Evolutionary conservation across 208 protist species (phyloP), one percentile per base, ranked within the genome.

Genomic region (Trypanosoma grayi): DNA sequence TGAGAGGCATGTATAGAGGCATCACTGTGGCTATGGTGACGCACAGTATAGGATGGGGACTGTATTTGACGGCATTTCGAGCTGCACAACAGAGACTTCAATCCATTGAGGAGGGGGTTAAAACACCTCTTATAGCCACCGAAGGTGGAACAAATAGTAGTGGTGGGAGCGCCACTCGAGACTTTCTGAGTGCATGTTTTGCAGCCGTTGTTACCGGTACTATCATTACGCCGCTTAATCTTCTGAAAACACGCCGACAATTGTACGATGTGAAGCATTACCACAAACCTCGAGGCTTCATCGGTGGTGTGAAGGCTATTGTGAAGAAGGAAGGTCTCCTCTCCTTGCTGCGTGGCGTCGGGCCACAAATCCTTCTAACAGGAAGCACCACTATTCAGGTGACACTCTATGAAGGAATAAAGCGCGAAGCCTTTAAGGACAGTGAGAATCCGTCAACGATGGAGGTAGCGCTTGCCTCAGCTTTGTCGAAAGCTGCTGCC

Each of bases 331-430:
- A 91, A 53, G 87, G 87, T n/a, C 78, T 58, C 62, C 41, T 62
- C 8, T 72, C 87, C n/a, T 69, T 91, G 60, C 79, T 91, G 44
- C 69, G 79, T 20, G 87, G 84, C 24, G 48, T 87, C 36, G 81
- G 73, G 9, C 87, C 87, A 11, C 87, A 94, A 51, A 81, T 94
- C 41, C 53, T 92, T 39, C 66, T 94, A 11, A 87, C 75, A 10
- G 70, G 80, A 47, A 88, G 81, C 71, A 94, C 82, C 5, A 88
- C 79, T 11, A 78, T 94, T 36, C 87, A 94, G 60, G 80, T 94
- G 27, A 88, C 84, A 20, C 24, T 94, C 24, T 94, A 94, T 57
- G 87, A 94, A 67, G 83, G 67, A 60, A 77, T 94, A 20, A 74
- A 78, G 30, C 81, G 84, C 10, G 66, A 83, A 56, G 59, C 54